These are phyloP conservation scores for Oidium heveae DNA, from an alignment of 2,329 filamentous ascomycete genomes.

Conservation along the genomic window DNA sequence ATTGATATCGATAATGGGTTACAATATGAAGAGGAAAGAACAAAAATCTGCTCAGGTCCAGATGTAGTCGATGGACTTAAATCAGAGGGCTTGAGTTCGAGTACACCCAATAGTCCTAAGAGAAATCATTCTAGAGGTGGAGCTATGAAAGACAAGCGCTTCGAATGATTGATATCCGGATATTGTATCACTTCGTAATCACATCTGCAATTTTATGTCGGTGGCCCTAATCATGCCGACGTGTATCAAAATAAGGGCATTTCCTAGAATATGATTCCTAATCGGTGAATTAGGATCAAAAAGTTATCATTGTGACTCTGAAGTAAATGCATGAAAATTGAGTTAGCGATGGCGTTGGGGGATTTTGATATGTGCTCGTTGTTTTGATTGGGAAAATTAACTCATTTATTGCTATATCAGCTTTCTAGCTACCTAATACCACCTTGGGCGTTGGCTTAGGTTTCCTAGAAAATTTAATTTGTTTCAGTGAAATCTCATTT, in stretches of 20 bases:
- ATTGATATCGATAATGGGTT: conserved; percentile 14
- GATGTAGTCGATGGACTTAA: conserved; percentile 13
- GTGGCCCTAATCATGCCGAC: no score
- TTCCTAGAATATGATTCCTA: no score
- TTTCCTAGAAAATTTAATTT: neutral
- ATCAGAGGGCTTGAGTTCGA: conserved; percentile 25
- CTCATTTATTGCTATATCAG: neutral
- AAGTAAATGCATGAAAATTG: no score
- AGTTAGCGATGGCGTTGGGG: no score
- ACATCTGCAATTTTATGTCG: no score
- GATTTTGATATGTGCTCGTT: no score
- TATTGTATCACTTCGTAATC: no score
- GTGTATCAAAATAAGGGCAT: no score
- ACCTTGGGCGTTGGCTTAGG: neutral
- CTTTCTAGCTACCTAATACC: neutral
- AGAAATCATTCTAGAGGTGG: conserved; percentile 19
- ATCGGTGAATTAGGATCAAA: no score
- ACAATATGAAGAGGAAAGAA: conserved; percentile 10
- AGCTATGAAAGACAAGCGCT: conserved; percentile 16
- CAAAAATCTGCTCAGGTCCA: conserved; percentile 8
- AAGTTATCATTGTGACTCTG: no score
- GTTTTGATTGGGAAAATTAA: no score
- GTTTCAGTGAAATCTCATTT: no score
- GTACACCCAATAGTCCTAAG: conserved; percentile 22
- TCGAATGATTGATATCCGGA: conserved; percentile 4